Evolutionary conservation across 176 grass and related monocot species (phyloP).

Genomic region (Juncus inflexus): DNA sequence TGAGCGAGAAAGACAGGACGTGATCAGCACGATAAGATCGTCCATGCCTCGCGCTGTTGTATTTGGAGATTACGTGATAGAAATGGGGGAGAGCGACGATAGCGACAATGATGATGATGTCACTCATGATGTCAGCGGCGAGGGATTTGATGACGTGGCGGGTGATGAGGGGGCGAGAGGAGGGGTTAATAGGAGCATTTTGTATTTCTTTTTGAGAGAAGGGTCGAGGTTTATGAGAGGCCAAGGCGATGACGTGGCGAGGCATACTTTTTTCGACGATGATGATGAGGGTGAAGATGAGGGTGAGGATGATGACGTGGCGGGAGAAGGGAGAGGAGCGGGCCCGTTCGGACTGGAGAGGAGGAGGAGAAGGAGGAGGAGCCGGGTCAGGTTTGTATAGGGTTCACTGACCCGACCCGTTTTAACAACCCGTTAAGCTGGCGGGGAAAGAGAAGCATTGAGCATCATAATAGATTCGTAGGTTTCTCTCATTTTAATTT

Average conservation of each 20-base stretch:
- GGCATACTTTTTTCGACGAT: constrained; percentile 22
- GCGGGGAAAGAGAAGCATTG: constrained; percentile 23
- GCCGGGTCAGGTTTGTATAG: constrained; percentile 55
- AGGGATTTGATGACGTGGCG: constrained; percentile 30
- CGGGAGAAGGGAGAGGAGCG: constrained; percentile 17
- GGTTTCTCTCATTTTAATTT: constrained; percentile 44
- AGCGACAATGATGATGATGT: constrained; percentile 49
- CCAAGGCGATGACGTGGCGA: constrained; percentile 40
- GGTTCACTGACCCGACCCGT: constrained; percentile 15
- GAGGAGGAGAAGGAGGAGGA: constrained; percentile 43
- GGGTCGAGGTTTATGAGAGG: constrained; percentile 64
- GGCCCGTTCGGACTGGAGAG: constrained; percentile 44
- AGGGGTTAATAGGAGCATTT: constrained; percentile 46
- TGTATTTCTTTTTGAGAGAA: constrained; percentile 77
- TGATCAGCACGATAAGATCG: constrained; percentile 79
- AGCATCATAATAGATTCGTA: constrained; percentile 41
- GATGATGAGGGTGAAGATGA: constrained; percentile 31
- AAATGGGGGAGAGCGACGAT: constrained; percentile 32
- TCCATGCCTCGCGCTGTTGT: constrained; percentile 79
- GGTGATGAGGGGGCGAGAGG: constrained; percentile 18
- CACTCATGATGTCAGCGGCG: constrained; percentile 35
- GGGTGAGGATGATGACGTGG: constrained; percentile 25
- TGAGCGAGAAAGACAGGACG: constrained; percentile 84
- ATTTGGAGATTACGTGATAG: constrained; percentile 74
- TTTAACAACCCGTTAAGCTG: constrained; percentile 4